A percentile compares a stretch with the other conserved stretches of the same genome.
Evolutionary conservation across 2,329 filamentous ascomycete genomes (phyloP).

Genomic region (Amauroascus niger): DNA sequence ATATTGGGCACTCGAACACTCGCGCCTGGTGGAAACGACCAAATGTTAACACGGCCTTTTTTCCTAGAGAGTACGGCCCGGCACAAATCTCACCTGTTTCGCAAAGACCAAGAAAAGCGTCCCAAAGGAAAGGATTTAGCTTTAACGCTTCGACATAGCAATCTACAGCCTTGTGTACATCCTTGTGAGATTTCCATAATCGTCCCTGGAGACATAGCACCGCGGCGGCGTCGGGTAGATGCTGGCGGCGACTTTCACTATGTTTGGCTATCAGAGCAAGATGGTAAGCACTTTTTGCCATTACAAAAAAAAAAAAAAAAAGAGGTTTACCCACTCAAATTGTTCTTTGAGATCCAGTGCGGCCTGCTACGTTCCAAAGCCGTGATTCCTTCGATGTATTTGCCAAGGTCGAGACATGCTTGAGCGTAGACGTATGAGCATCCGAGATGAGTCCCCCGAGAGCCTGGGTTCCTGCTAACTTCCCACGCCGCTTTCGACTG

Average conservation of each 20-base stretch:
- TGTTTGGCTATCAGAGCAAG: constrained; percentile 51
- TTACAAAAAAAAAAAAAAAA: too few species aligned
- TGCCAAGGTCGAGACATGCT: constrained; percentile 69
- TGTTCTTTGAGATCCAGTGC: constrained; percentile 66
- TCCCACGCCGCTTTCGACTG: constrained; percentile 82
- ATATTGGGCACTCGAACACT: constrained; percentile 74
- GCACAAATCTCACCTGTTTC: constrained; percentile 50
- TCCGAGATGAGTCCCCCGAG: constrained; percentile 65
- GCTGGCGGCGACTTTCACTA: constrained; percentile 62
- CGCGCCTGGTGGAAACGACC: constrained; percentile 48
- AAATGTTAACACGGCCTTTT: background rate
- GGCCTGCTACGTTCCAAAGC: constrained; percentile 72
- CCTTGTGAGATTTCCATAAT: constrained; percentile 68
- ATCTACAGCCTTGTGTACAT: constrained; percentile 72
- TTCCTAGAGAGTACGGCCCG: background rate
- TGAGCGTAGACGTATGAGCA: constrained; percentile 90
- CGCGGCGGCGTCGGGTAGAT: constrained; percentile 71
- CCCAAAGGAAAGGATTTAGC: constrained; percentile 94
- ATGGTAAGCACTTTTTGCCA: too few species aligned
- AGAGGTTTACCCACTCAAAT: constrained; percentile 70
- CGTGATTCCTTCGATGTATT: constrained; percentile 67
- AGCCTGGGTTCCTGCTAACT: constrained; percentile 60
- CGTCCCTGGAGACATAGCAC: constrained; percentile 79
- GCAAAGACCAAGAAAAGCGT: constrained; percentile 81
- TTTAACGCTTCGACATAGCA: constrained; percentile 84